phyloP scores from a whole-genome alignment of 371 early-diverging fungal genomes.

The Mucor lusitanicus region DNA sequence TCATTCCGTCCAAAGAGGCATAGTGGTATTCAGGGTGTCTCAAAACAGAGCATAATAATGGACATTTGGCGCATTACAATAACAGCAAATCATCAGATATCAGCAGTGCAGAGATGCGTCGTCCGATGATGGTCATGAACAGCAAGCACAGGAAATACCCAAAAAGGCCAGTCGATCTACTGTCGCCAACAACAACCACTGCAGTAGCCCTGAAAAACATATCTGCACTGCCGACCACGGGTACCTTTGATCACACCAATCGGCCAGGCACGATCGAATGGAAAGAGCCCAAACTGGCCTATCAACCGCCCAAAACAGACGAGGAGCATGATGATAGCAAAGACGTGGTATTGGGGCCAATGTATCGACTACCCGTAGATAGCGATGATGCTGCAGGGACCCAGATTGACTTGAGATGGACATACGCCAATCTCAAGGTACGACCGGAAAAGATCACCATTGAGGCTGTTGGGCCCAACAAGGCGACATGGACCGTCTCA shows the following conservation, averaged over 20 bases:
- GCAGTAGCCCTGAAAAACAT: not conserved
- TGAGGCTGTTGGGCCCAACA: conserved; percentile 16
- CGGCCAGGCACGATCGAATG: conserved; percentile 9
- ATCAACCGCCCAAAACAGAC: not conserved
- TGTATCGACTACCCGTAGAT: conserved; percentile 7
- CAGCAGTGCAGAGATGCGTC: not conserved
- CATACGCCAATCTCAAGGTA: conserved; percentile 16
- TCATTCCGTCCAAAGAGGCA: not conserved
- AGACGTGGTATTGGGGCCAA: not conserved
- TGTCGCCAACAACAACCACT: not conserved
- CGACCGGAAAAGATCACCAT: conserved; percentile 18
- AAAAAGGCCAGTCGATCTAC: not conserved
- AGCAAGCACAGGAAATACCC: not conserved
- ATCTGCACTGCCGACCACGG: not conserved
- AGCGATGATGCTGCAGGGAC: conserved; percentile 4
- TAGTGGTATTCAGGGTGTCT: not conserved
- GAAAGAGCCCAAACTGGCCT: conserved; percentile 4
- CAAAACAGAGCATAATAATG: not conserved
- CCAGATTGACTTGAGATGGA: conserved; percentile 16
- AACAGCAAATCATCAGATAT: not conserved
- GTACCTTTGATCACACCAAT: conserved; percentile 1
- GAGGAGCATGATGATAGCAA: not conserved
- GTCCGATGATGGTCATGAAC: not conserved
- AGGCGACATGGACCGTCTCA: conserved; percentile 12
- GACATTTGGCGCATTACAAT: too few relatives aligned